Base-by-base conservation (phyloP, 768 basidiomycete species). In the Infundibulicybe gibba region DNA sequence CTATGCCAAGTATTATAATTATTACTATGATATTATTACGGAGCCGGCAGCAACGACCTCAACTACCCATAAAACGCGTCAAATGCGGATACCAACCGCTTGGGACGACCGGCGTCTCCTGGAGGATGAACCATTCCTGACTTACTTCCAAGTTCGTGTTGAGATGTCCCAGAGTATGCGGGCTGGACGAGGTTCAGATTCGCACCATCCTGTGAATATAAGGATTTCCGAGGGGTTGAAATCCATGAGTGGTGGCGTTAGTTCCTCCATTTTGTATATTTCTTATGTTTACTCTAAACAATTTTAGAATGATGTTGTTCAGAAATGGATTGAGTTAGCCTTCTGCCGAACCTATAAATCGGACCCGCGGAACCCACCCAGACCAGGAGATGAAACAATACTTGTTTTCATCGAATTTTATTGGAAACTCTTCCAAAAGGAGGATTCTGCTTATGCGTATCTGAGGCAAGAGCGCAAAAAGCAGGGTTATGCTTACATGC, bases 101-200 rank as follows among this genome's bases (percentile, higher is more conserved):
- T 62, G 60, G 53, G 43, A 60, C 44, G 66, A 67, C 45, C 44
- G 15, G n/a, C 8, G 40, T 17, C 55, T 61, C 31, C 52, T 62
- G 12, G 25, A 56, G 8, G 46, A 58, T 40, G 54, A 58, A 32
- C 56, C 56, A 6, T 51, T 53, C 41, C 16, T 3, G 6, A 42
- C 48, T 5, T n/a, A 33, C 16, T 54, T 58, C 30, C 6, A 16
- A 42, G 16, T 21, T 14, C 35, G 35, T 38, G 35, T 19, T 10
- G 4, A 25, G 25, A 25, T 25, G 25, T 25, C 25, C 3, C 25
- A 25, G 25, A 25, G 25, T 25, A 8, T 25, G 25, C 25, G 25
- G 25, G 4, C 25, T 25, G 25, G 25, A 25, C 25, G 25, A 25
- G 4, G 8, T 4, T 25, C 25, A 8, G 25, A 25, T 8, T 25